phyloP scores from a whole-genome alignment of 2,329 filamentous ascomycete genomes.

The Verticillium alfalfae region DNA sequence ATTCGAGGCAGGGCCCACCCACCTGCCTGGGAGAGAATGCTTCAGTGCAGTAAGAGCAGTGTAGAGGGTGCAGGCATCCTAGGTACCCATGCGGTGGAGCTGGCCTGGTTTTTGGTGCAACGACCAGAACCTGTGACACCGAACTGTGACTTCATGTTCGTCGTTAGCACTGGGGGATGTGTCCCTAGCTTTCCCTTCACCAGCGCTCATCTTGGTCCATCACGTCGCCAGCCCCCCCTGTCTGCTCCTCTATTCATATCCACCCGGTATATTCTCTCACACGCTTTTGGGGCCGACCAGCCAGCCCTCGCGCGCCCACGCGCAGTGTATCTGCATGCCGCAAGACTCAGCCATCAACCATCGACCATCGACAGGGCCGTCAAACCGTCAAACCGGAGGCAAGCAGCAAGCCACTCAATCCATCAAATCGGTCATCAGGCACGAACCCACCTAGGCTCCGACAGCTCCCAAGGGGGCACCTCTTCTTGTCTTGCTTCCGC shows the following conservation, averaged over 20 bases:
- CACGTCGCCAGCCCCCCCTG: background rate
- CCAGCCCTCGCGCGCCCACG: background rate
- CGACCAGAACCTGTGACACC: background rate
- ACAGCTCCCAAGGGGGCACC: background rate
- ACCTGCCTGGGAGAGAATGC: background rate
- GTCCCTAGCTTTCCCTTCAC: background rate
- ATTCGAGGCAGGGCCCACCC: background rate
- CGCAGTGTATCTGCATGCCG: background rate
- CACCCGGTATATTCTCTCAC: background rate
- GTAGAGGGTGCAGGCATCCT: background rate
- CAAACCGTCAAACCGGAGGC: background rate
- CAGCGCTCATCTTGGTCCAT: background rate
- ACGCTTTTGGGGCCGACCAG: background rate
- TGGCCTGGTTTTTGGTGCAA: background rate
- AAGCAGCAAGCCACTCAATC: background rate
- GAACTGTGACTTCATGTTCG: background rate
- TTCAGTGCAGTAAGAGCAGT: background rate
- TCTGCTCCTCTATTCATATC: background rate
- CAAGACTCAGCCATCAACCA: background rate
- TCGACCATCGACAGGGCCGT: background rate
- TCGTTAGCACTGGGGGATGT: background rate
- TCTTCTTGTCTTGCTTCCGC: background rate
- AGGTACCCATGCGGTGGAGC: background rate
- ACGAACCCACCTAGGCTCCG: background rate
- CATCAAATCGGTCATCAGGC: background rate